phyloP scores from a whole-genome alignment of 1,284 basidiomycete species.

The Golubevia sp. region DNA sequence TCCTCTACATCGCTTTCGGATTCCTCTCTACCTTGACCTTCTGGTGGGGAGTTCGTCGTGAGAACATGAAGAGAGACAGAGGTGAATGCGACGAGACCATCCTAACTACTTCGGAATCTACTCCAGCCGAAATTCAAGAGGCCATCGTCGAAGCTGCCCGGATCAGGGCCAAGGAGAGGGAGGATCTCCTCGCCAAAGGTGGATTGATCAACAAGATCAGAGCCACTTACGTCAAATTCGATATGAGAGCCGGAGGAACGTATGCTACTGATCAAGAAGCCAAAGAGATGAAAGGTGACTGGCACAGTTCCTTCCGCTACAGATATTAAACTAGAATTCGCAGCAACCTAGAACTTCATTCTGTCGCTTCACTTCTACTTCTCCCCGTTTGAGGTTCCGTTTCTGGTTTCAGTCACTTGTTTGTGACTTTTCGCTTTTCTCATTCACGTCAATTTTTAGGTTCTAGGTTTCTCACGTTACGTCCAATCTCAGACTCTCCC shows the following conservation, averaged over 20 bases:
- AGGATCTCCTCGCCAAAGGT: conserved; percentile 16
- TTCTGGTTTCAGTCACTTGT: no score
- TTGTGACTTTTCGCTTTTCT: no score
- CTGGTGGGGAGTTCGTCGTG: conserved; percentile 66
- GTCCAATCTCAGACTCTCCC: no score
- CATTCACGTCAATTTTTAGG: no score
- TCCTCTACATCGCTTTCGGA: conserved; percentile 74
- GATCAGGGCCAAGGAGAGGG: conserved; percentile 20
- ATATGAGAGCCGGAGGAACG: conserved; percentile 28
- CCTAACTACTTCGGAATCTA: conserved; percentile 12
- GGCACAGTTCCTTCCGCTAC: background rate
- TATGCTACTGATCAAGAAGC: conserved; percentile 37
- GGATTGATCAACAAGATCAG: background rate
- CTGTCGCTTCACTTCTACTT: no score
- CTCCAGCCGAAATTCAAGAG: conserved; percentile 8
- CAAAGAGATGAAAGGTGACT: conserved; percentile 34
- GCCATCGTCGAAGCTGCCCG: conserved; percentile 9
- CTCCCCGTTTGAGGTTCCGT: no score
- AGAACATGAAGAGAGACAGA: conserved; percentile 70
- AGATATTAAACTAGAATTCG: background rate
- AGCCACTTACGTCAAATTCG: conserved; percentile 1
- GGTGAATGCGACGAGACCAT: conserved; percentile 75
- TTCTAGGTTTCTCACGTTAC: no score
- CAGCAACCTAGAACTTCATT: no score
- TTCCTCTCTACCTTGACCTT: conserved; percentile 66